These are phyloP conservation scores for Alternaria tenuissima DNA, from an alignment of 2,329 filamentous ascomycete species.

Conservation along the genomic window DNA sequence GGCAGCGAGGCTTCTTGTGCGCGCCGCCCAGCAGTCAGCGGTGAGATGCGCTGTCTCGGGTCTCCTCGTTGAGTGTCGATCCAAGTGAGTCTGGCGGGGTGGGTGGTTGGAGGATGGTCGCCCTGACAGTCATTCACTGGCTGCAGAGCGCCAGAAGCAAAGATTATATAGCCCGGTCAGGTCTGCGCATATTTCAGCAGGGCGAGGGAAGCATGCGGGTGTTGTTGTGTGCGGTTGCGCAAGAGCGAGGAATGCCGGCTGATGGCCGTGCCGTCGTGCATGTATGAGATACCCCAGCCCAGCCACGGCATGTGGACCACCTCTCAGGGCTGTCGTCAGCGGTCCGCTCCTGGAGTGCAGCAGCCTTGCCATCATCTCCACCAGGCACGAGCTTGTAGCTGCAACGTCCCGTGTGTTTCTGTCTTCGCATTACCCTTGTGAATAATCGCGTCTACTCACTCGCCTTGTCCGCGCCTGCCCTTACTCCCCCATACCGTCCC, in stretches of 20 bases:
- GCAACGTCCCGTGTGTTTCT: constrained; percentile 2
- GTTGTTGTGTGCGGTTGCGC: constrained; percentile 25
- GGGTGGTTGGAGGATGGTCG: constrained; percentile 5
- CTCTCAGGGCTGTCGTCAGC: constrained; percentile 19
- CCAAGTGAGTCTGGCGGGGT: constrained; percentile 8
- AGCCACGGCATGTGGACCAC: not conserved
- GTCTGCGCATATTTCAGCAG: constrained; percentile 30
- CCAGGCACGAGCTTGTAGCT: not conserved
- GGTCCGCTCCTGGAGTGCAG: constrained; percentile 23
- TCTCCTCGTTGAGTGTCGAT: constrained; percentile 7
- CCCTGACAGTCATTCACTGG: constrained; percentile 11
- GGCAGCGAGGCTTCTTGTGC: no score
- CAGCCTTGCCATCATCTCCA: constrained; percentile 18
- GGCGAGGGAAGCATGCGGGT: constrained; percentile 24
- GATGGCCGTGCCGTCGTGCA: constrained; percentile 6
- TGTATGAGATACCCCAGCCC: not conserved
- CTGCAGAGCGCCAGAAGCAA: constrained; percentile 22
- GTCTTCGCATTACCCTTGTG: not conserved
- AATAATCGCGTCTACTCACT: not conserved
- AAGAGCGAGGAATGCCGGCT: constrained; percentile 27
- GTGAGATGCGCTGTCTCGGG: constrained; percentile 15
- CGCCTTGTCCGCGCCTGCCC: no score
- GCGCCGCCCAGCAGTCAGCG: not conserved
- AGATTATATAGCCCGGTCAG: constrained; percentile 24
- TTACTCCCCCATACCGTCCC: not conserved